Base-by-base conservation (phyloP, 371 early-diverging fungal genomes). In the Mortierella sp. region DNA sequence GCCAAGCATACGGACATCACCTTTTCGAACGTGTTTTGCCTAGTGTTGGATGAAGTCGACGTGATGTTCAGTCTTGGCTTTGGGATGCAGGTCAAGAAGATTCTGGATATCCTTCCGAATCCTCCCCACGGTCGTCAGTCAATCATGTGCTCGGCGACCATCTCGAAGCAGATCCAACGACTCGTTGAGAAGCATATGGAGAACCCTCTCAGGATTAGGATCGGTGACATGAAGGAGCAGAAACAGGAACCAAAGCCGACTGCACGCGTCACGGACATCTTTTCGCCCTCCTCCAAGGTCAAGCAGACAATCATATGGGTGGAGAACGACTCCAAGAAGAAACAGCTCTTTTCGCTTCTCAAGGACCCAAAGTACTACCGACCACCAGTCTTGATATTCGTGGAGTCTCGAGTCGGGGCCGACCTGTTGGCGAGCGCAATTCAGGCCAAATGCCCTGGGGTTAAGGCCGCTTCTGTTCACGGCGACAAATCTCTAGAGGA, bases 251-350 rank as follows among this genome's bases (percentile, higher is more conserved):
- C 41, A 14, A 54, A n/a, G 65, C 56, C 70, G 14, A 29, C 24
- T 21, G 54, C n/a, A 55, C 51, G 56, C 48, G 32, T 72, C 27
- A 44, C 72, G 0, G 78, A 80, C 24, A 74, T 79, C 2, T 80
- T 82, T 54, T 87, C 88, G 38, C 84, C 89, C n/a, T 80, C 78
- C 18, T 84, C 87, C 43, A 74, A 88, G 48, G 91, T 93, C 76
- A 90, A 90, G 46, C 94, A 93, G 72, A 93, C 94, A 0, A 77
- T 93, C 32, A 71, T 93, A 43, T 93, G 94, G 94, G 92, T 93
- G 1, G 93, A 93, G 49, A 92, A 93, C 75, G 87, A 84, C 5
- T 92, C 91, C 60, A 93, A 93, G 80, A 88, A 91, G 74, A 93
- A 93, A 58, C 87, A 89, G 29, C 80, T 93, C 0, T 87, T 92